Evolutionary conservation across 805 yeast species (phyloP).

Genomic region (Metschnikowia kofuensis): DNA sequence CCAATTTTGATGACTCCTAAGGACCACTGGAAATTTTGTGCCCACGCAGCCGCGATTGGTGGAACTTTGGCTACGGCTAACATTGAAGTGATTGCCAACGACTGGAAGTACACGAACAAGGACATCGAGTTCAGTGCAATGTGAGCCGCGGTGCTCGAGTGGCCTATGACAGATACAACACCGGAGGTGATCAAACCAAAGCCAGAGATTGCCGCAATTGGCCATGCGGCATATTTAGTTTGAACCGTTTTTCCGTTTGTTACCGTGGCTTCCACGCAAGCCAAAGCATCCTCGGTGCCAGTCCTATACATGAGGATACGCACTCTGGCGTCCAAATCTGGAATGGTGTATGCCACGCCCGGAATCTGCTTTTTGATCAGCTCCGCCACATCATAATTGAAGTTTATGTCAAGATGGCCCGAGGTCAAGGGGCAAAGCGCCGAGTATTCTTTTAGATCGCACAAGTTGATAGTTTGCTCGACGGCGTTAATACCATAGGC

Average conservation of each 20-base stretch:
- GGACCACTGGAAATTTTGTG: slow-evolving; percentile 95
- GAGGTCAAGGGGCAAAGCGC: slow-evolving; percentile 77
- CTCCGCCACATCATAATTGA: slow-evolving; percentile 43
- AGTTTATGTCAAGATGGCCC: slow-evolving; percentile 76
- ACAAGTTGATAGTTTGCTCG: slow-evolving; percentile 55
- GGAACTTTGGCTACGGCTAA: slow-evolving; percentile 91
- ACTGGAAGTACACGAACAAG: slow-evolving; percentile 89
- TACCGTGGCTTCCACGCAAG: slow-evolving; percentile 88
- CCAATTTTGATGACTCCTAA: slow-evolving; percentile 78
- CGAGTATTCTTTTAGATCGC: slow-evolving; percentile 47
- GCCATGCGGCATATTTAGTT: slow-evolving; percentile 82
- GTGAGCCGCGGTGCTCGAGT: slow-evolving; percentile 91
- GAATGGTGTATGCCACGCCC: slow-evolving; percentile 80
- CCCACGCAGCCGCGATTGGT: slow-evolving; percentile 98
- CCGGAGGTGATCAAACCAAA: slow-evolving; percentile 87
- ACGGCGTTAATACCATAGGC: slow-evolving; percentile 78
- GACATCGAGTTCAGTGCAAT: slow-evolving; percentile 96
- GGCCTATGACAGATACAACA: slow-evolving; percentile 80
- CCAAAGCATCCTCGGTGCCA: slow-evolving; percentile 50
- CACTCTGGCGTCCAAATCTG: slow-evolving; percentile 92
- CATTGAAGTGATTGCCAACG: slow-evolving; percentile 88
- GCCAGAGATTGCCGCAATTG: slow-evolving; percentile 88
- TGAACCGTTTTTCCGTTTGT: slow-evolving; percentile 92
- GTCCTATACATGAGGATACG: slow-evolving; percentile 56
- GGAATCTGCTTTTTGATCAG: slow-evolving; percentile 60